Evolutionary conservation across 2,329 filamentous ascomycete genomes (phyloP).

Genomic region (Pleurostoma richardsiae): DNA sequence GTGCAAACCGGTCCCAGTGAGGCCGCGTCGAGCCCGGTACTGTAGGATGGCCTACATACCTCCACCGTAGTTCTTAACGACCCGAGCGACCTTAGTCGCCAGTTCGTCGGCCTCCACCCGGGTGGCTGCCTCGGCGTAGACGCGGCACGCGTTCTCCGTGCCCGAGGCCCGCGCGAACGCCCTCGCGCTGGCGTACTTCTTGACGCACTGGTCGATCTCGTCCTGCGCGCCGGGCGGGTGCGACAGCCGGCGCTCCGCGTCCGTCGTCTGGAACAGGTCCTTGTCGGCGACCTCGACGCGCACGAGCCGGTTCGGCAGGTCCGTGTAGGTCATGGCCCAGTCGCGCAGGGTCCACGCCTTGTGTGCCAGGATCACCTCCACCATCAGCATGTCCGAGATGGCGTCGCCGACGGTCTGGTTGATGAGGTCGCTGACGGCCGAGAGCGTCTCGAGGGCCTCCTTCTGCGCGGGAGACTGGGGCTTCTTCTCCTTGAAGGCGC

Average conservation of each 20-base stretch:
- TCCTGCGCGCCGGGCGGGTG: constrained; percentile 74
- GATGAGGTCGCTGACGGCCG: constrained; percentile 82
- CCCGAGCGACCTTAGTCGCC: constrained; percentile 73
- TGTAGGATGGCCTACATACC: constrained; percentile 9
- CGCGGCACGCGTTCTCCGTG: constrained; percentile 91
- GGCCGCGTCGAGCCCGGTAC: no score
- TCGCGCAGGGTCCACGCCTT: constrained; percentile 87
- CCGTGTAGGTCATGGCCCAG: constrained; percentile 89
- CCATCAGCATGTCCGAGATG: constrained; percentile 90
- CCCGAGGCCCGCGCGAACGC: constrained; percentile 90
- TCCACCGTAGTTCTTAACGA: constrained; percentile 60
- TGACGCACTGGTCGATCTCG: constrained; percentile 81
- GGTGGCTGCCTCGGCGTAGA: constrained; percentile 92
- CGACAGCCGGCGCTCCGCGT: constrained; percentile 84
- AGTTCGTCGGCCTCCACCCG: constrained; percentile 87
- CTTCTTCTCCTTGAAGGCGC: constrained; percentile 70
- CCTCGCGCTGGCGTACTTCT: constrained; percentile 84
- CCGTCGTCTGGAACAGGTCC: constrained; percentile 83
- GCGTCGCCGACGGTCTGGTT: constrained; percentile 98
- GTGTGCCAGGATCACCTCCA: constrained; percentile 93
- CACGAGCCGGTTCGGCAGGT: constrained; percentile 92
- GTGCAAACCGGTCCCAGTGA: no score
- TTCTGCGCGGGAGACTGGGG: constrained; percentile 90
- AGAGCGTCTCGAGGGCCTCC: constrained; percentile 79
- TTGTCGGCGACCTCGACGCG: constrained; percentile 87